Evolutionary conservation across 2,329 filamentous ascomycete genomes (phyloP).

Genomic region (Colletotrichum lentis): DNA sequence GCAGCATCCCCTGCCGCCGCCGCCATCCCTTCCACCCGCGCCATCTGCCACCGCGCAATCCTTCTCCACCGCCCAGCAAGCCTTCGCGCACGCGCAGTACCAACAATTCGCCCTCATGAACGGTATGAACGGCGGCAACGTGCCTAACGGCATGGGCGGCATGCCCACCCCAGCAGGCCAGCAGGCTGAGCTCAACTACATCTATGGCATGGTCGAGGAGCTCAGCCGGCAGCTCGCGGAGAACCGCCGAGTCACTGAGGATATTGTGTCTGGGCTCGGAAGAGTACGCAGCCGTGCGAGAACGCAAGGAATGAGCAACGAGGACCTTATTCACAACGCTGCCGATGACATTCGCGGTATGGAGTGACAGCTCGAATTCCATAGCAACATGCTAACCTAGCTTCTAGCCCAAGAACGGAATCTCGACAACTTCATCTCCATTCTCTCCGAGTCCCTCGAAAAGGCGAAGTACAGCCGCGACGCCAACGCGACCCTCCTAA

Average conservation of each 20-base stretch:
- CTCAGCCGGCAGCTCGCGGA: conserved; percentile 69
- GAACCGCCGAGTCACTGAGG: conserved; percentile 68
- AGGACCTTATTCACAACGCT: conserved; percentile 64
- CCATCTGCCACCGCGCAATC: conserved; percentile 33
- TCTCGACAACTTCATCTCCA: conserved; percentile 67
- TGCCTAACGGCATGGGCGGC: conserved; percentile 55
- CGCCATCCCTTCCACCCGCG: conserved; percentile 34
- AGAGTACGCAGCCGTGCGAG: conserved; percentile 66
- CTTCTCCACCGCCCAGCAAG: conserved; percentile 39
- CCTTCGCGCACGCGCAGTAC: conserved; percentile 37
- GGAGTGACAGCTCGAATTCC: conserved; percentile 26
- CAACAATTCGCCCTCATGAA: conserved; percentile 52
- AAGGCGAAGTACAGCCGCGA: conserved; percentile 68
- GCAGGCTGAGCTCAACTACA: conserved; percentile 73
- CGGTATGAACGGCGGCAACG: conserved; percentile 59
- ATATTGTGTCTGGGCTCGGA: conserved; percentile 70
- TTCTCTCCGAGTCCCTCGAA: conserved; percentile 69
- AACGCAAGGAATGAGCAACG: conserved; percentile 62
- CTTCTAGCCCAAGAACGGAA: conserved; percentile 64
- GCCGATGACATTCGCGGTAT: conserved; percentile 66
- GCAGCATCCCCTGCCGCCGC: conserved; percentile 35
- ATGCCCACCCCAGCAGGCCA: conserved; percentile 72
- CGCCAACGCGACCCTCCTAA: conserved; percentile 66
- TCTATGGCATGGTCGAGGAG: conserved; percentile 73
- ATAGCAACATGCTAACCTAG: neutral